Evolutionary conservation across 306 rosid species (phyloP), one percentile per base, ranked within the genome.

Genomic region (Ziziphus jujuba): DNA sequence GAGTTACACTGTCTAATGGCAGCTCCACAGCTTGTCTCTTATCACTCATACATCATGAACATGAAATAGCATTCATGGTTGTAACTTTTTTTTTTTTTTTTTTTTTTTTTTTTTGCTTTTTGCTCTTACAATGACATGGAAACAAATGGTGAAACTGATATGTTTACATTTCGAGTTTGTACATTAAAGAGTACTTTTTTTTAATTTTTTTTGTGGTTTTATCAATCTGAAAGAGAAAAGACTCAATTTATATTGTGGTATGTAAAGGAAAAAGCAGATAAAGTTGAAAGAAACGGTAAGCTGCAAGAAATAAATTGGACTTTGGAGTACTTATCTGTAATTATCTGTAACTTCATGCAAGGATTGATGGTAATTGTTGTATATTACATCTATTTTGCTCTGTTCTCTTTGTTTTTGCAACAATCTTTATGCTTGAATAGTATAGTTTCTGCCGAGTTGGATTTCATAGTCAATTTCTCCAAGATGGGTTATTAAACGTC

Each of bases 141-240:
- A 19, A 15, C 40, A 23, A 51, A 45, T 40, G 13, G 20, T 56
- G 67, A 73, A 79, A 55, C 66, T 66, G 56, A 58, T 3, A 66
- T 20, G 44, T 56, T 33, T 21, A 38, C 6, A n/a, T 34, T 19
- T 59, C 16, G 56, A 47, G 20, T 63, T 60, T 58, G 17, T 59
- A 21, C 19, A 23, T 7, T 36, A 36, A 36, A 36, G 43, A 36
- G 43, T 36, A 36, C 43, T 36, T 36, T 35, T 36, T 36, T 7
- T 11, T 36, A 7, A 3, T 34, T 36, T 6, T 6, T 7, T 6
- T 6, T 36, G 6, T 36, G 9, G 43, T n/a, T n/a, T 28, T 28
- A 28, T 28, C 33, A 28, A 28, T 28, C 33, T 28, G 33, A 28
- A 28, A 28, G 33, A 28, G 33, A 28, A 28, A 28, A 28, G n/a